phyloP scores from a whole-genome alignment of 2,329 filamentous ascomycete genomes.

The Verticillium nubilum region DNA sequence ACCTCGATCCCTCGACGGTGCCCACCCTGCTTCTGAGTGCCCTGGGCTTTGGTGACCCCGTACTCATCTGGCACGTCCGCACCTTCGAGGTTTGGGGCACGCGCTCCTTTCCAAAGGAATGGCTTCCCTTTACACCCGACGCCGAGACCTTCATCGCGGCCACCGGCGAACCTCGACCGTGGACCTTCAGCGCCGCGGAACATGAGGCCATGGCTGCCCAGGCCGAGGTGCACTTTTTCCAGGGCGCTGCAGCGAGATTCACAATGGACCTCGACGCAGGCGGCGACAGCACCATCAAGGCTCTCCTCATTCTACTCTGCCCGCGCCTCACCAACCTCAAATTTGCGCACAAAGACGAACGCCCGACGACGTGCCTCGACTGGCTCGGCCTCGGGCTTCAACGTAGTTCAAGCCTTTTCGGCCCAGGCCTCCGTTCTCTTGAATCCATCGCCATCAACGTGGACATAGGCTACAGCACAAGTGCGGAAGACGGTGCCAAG shows the following conservation, averaged over 20 bases:
- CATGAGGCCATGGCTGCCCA: not conserved
- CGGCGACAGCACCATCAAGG: slow-evolving; percentile 1
- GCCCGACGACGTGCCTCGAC: not conserved
- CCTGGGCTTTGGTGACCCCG: not conserved
- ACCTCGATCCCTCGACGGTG: slow-evolving; percentile 1
- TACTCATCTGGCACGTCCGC: slow-evolving; percentile 3
- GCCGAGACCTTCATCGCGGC: not conserved
- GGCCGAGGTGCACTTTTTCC: not conserved
- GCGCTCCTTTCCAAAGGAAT: not conserved
- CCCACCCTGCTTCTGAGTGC: slow-evolving; percentile 1
- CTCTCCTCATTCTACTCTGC: not conserved
- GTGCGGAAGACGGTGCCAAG: not conserved
- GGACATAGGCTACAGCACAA: not conserved
- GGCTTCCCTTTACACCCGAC: slow-evolving; percentile 1
- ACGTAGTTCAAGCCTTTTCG: not conserved
- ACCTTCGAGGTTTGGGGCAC: slow-evolving; percentile 3
- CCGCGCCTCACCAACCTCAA: slow-evolving; percentile 3
- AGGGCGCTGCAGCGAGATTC: not conserved
- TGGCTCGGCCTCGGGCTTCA: not conserved
- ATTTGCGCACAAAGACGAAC: not conserved
- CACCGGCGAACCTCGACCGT: not conserved
- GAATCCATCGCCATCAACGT: not conserved
- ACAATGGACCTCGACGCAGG: not conserved
- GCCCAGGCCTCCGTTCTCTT: not conserved
- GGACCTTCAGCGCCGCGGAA: not conserved